phyloP scores from a whole-genome alignment of 2,329 filamentous ascomycete genomes.

The Westerdykella aurantiaca region DNA sequence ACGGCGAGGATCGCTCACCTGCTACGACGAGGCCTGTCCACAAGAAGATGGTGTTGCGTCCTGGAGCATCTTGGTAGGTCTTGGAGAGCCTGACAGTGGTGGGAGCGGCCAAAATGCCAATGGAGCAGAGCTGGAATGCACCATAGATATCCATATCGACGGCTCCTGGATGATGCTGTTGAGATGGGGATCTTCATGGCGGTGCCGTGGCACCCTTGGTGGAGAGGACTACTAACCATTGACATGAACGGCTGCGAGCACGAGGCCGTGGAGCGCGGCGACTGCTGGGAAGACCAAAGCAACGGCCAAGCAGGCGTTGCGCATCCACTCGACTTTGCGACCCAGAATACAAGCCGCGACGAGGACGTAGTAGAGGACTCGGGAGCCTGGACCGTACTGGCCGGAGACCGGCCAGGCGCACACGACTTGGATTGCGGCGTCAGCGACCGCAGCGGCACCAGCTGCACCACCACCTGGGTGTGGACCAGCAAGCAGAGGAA shows the following conservation, averaged over 20 bases:
- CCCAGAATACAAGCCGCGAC: conserved; percentile 59
- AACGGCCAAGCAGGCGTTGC: conserved; percentile 58
- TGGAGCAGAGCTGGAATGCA: conserved; percentile 61
- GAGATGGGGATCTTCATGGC: background rate
- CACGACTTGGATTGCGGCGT: conserved; percentile 40
- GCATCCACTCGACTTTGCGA: conserved; percentile 57
- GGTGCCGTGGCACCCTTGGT: background rate
- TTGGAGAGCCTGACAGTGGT: conserved; percentile 55
- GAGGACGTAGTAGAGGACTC: conserved; percentile 58
- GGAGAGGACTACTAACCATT: conserved; percentile 43
- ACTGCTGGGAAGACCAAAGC: conserved; percentile 59
- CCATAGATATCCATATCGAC: conserved; percentile 65
- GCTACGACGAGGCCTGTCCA: conserved; percentile 59
- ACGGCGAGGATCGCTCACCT: conserved; percentile 38
- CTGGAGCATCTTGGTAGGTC: conserved; percentile 60
- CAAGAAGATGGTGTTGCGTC: conserved; percentile 60
- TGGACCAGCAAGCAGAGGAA: background rate
- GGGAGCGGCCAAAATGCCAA: conserved; percentile 60
- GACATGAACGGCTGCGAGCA: conserved; percentile 55
- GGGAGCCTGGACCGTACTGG: conserved; percentile 52
- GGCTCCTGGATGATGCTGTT: conserved; percentile 41
- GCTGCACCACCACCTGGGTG: background rate
- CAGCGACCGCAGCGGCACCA: background rate
- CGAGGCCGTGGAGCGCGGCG: conserved; percentile 58
- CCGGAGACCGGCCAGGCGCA: conserved; percentile 55